A percentile compares a stretch with the other conserved stretches of the same genome.
phyloP scores from a whole-genome alignment of 352 stramenopile genomes.

The Pythium myriotylum region DNA sequence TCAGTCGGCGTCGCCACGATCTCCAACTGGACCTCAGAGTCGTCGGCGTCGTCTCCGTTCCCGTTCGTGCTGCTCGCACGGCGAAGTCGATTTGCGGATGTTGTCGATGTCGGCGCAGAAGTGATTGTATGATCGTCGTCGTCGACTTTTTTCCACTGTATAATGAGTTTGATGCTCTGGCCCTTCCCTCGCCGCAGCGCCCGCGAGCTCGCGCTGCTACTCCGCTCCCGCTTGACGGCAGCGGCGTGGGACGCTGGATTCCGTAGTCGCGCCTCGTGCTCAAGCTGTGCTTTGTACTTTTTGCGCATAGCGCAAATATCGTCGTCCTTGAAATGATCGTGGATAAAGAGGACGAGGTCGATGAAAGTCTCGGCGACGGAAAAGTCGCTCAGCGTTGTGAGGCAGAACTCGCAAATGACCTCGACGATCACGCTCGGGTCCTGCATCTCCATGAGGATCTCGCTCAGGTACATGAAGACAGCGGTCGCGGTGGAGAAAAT shows the following conservation, averaged over 20 bases:
- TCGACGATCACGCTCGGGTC: conserved; percentile 77
- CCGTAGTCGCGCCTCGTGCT: conserved; percentile 59
- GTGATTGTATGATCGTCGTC: neutral
- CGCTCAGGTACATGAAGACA: conserved; percentile 76
- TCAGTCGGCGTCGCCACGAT: conserved; percentile 75
- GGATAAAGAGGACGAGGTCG: conserved; percentile 73
- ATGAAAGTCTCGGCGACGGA: conserved; percentile 74
- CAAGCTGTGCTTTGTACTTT: conserved; percentile 65
- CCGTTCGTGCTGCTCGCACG: conserved; percentile 6
- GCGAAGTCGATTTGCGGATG: neutral
- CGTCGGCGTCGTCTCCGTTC: conserved; percentile 12
- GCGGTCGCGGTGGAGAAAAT: conserved; percentile 75
- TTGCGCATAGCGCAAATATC: conserved; percentile 49
- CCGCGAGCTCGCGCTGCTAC: conserved; percentile 32
- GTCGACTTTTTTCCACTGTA: conserved; percentile 58
- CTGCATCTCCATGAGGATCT: conserved; percentile 68
- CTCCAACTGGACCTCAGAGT: conserved; percentile 41
- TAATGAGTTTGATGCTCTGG: conserved; percentile 72
- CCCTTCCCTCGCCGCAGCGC: conserved; percentile 23
- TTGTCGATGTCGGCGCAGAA: neutral
- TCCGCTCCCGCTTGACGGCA: conserved; percentile 31
- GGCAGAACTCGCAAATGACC: conserved; percentile 80
- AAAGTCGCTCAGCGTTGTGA: conserved; percentile 70
- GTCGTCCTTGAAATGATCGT: conserved; percentile 63
- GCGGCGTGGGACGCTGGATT: conserved; percentile 32